These are phyloP conservation scores for Monosporozyma unispora DNA, from an alignment of 805 yeast species.

Conservation along the genomic window DNA sequence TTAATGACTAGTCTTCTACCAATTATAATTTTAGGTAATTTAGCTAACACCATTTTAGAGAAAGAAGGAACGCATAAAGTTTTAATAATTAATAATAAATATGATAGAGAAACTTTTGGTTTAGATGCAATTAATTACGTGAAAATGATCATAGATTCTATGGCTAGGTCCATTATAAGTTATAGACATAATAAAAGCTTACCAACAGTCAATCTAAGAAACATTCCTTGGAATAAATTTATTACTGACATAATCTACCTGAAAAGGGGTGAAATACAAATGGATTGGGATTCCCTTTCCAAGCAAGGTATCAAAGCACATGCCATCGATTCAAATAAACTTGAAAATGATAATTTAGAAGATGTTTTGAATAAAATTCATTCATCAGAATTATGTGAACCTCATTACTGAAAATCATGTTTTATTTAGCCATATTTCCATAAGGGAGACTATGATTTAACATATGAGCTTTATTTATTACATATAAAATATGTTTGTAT, in stretches of 20 bases:
- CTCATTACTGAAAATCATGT: neutral
- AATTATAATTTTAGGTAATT: conserved; percentile 60
- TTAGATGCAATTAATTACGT: conserved; percentile 55
- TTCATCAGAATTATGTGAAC: neutral
- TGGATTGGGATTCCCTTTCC: conserved; percentile 36
- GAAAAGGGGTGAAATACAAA: conserved; percentile 40
- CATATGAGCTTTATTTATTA: neutral
- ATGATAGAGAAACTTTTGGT: conserved; percentile 73
- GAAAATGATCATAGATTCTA: conserved; percentile 37
- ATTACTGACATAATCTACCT: conserved; percentile 59
- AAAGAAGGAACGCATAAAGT: conserved; percentile 36
- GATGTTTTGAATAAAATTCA: conserved; percentile 2
- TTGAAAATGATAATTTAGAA: conserved; percentile 20
- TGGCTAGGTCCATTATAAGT: conserved; percentile 17
- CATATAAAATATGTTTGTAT: neutral
- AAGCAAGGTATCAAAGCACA: conserved; percentile 40
- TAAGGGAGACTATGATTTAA: neutral
- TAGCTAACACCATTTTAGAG: conserved; percentile 49
- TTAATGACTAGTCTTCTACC: conserved; percentile 84
- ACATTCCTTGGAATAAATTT: conserved; percentile 35
- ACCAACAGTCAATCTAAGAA: conserved; percentile 1
- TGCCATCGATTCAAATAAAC: conserved; percentile 17
- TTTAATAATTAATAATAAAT: conserved; percentile 60
- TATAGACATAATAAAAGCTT: conserved; percentile 18
- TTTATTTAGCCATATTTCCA: neutral